Percentiles rank a stretch among this genome's conserved stretches.
Evolutionary conservation across 345 rosid species (phyloP).

Genomic region (Eucalyptus pauciflora): DNA sequence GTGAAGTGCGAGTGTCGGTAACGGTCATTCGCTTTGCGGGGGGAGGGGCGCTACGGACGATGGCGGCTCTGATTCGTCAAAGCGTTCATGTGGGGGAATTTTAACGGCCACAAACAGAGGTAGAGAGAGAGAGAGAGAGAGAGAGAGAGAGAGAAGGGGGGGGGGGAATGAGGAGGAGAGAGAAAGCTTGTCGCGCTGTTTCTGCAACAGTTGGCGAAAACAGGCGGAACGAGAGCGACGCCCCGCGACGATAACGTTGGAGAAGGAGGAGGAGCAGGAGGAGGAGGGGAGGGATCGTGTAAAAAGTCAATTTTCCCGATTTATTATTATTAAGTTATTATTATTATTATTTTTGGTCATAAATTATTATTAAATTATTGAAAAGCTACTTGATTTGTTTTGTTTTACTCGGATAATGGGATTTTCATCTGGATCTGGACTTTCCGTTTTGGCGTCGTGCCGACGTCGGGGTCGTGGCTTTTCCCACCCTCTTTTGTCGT

Average conservation of each 20-base stretch:
- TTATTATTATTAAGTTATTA: no score
- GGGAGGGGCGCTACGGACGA: background rate
- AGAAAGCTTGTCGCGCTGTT: background rate
- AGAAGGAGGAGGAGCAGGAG: background rate
- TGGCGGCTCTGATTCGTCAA: background rate
- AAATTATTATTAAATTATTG: no score
- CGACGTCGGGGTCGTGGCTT: background rate
- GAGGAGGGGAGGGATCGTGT: background rate
- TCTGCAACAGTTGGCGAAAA: background rate
- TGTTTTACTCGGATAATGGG: background rate
- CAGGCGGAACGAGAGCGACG: background rate
- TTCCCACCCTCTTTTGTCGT: background rate
- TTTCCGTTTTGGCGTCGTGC: background rate
- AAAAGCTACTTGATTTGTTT: background rate
- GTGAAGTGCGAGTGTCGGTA: background rate
- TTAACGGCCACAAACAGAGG: background rate
- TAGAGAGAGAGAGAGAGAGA: background rate
- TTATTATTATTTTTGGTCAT: no score
- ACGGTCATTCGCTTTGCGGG: background rate
- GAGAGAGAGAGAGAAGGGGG: background rate
- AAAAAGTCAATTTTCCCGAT: background rate
- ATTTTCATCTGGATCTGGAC: background rate
- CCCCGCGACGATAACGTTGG: background rate
- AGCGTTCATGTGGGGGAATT: background rate
- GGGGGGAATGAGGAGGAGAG: no score